These are phyloP conservation scores for Tubosaeta sp. DNA, from an alignment of 768 basidiomycete species.

Conservation along the genomic window DNA sequence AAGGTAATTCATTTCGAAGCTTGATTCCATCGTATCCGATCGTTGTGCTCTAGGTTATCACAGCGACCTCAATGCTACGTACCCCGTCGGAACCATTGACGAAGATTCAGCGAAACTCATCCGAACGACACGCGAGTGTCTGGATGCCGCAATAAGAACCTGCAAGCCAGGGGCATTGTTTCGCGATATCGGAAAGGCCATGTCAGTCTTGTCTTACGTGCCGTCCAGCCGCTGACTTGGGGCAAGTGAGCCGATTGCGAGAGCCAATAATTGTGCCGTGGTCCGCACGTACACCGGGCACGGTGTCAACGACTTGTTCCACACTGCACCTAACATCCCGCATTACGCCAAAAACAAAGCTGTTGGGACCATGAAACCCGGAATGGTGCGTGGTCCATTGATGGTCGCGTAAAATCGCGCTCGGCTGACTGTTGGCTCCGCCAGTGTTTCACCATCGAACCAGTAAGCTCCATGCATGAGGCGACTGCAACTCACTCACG, in stretches of 20 bases:
- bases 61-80: conserved; percentile 89
- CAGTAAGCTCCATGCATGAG: conserved; percentile 40
- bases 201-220: conserved; percentile 49
- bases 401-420: background rate
- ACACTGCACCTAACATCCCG: conserved; percentile 80
- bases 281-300: conserved; percentile 92
- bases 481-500: conserved; percentile 1
- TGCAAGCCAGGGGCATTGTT: conserved; percentile 94
- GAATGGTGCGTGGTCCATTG: conserved; percentile 60
- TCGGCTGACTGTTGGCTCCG: conserved; percentile 5
- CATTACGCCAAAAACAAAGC: conserved; percentile 96
- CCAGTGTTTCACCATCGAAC: conserved; percentile 76
- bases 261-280: conserved; percentile 79
- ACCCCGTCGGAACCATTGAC: conserved; percentile 83
- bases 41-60: conserved; percentile 62
- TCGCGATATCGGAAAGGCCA: conserved; percentile 81
- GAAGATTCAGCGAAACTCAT: conserved; percentile 82
- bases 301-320: conserved; percentile 85
- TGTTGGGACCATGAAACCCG: conserved; percentile 87
- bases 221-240: conserved; percentile 9
- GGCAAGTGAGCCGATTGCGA: conserved; percentile 77
- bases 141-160: conserved; percentile 85
- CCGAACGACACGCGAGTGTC: conserved; percentile 70
- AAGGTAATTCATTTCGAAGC: conserved; percentile 45
- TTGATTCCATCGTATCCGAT: background rate